Conservation (phyloP, 495 filamentous ascomycete genomes). For the Monascus purpureus region DNA sequence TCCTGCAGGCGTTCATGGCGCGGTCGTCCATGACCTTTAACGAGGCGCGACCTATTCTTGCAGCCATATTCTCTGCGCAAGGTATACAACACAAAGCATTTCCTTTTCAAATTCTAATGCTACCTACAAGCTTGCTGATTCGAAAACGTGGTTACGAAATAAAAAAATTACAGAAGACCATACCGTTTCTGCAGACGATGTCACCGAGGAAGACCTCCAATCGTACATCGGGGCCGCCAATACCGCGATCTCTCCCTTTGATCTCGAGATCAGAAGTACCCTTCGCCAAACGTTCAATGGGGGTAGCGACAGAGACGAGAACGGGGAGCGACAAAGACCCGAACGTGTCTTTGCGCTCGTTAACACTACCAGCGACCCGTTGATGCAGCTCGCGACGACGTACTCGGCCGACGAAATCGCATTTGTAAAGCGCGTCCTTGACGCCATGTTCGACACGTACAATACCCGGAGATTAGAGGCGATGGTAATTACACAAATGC, state of each 20-base stretch:
- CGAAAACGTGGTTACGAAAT: conserved; percentile 1
- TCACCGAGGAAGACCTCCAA: conserved; percentile 54
- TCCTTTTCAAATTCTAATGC: not conserved
- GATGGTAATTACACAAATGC: conserved; percentile 62
- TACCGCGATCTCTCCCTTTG: conserved; percentile 57
- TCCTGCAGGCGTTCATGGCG: conserved; percentile 80
- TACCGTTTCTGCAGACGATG: conserved; percentile 34
- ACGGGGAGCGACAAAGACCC: conserved; percentile 3
- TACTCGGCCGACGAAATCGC: conserved; percentile 74
- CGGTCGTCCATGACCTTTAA: conserved; percentile 59
- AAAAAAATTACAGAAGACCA: conserved; percentile 18
- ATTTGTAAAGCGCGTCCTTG: conserved; percentile 76
- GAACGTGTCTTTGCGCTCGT: conserved; percentile 56
- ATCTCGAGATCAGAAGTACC: conserved; percentile 70
- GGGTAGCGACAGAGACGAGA: not conserved
- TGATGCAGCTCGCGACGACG: conserved; percentile 78
- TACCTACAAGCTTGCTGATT: not conserved
- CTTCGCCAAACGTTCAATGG: conserved; percentile 40
- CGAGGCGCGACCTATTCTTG: conserved; percentile 59
- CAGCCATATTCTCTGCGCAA: conserved; percentile 53
- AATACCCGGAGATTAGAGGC: conserved; percentile 65
- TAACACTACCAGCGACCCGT: conserved; percentile 72
- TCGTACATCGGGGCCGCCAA: conserved; percentile 58
- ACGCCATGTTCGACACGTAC: conserved; percentile 80
- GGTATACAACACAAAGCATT: conserved; percentile 13